Conservation (phyloP, 371 early-diverging fungal genomes). For the Mucor saturninus region DNA sequence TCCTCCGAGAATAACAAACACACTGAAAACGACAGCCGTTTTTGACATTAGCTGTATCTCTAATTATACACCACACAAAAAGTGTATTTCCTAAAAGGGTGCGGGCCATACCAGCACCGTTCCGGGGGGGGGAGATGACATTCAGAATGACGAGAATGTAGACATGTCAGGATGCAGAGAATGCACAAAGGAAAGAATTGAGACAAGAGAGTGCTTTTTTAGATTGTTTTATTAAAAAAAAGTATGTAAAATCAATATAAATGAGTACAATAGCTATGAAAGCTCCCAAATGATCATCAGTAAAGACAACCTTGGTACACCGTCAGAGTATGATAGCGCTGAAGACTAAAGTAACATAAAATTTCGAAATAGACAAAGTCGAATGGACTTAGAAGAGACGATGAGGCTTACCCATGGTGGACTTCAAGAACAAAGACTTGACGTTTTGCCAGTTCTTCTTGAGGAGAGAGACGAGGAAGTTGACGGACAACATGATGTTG, state of each 20-base stretch:
- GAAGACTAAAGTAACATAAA: slow-evolving; percentile 9
- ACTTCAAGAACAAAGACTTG: slow-evolving; percentile 98
- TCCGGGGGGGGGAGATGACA: too few relatives aligned
- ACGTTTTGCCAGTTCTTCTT: slow-evolving; percentile 99
- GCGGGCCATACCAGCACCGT: too few relatives aligned
- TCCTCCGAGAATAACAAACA: too few relatives aligned
- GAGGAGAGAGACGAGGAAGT: slow-evolving; percentile 96
- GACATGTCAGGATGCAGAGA: too few relatives aligned
- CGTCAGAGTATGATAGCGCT: slow-evolving; percentile 29
- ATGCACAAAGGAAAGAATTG: too few relatives aligned
- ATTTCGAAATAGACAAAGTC: neutral
- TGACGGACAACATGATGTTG: slow-evolving; percentile 98
- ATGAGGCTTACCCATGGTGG: slow-evolving; percentile 95
- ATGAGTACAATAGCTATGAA: neutral
- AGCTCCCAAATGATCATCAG: slow-evolving; percentile 44
- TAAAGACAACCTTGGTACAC: slow-evolving; percentile 40
- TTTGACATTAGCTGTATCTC: too few relatives aligned
- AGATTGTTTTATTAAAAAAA: too few relatives aligned
- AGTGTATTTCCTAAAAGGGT: too few relatives aligned
- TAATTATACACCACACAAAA: too few relatives aligned
- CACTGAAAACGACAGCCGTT: too few relatives aligned
- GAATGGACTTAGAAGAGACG: slow-evolving; percentile 70
- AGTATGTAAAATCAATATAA: neutral
- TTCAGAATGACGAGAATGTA: too few relatives aligned
- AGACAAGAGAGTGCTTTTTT: too few relatives aligned